These are phyloP conservation scores for Naumovozyma baii DNA, from an alignment of 805 yeast genomes.

Conservation along the genomic window DNA sequence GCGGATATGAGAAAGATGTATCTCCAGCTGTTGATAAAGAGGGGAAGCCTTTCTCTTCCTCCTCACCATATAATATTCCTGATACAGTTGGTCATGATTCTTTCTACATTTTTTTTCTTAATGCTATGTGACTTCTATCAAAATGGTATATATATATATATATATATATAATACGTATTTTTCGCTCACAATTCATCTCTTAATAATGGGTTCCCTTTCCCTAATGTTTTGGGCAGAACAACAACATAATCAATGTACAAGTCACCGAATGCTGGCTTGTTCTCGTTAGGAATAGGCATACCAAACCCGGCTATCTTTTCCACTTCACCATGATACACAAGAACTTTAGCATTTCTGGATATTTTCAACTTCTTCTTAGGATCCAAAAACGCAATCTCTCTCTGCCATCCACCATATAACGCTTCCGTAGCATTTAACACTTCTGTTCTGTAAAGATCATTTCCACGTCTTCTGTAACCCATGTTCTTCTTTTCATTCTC, in stretches of 20 bases:
- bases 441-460: constrained; percentile 72
- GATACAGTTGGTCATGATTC: constrained; percentile 33
- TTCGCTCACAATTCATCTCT: constrained; percentile 17
- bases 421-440: constrained; percentile 66
- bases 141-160: constrained; percentile 4
- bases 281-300: constrained; percentile 49
- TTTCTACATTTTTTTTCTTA: constrained; percentile 19
- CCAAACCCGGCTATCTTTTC: constrained; percentile 70
- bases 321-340: constrained; percentile 56
- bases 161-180: constrained; percentile 1
- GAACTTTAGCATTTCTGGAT: constrained; percentile 41
- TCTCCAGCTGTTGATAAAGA: constrained; percentile 31
- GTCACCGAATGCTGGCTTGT: constrained; percentile 42
- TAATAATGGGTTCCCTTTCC: constrained; percentile 2
- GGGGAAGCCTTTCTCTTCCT: constrained; percentile 27
- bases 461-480: constrained; percentile 80
- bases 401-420: constrained; percentile 66
- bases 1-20: constrained; percentile 25
- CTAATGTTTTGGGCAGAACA: constrained; percentile 31
- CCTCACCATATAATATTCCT: constrained; percentile 17
- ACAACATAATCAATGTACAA: constrained; percentile 41
- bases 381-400: constrained; percentile 61
- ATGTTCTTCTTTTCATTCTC: constrained; percentile 48
- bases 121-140: no score
- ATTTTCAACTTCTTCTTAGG: constrained; percentile 39